Evolutionary conservation across 371 early-diverging fungal species (phyloP).

Genomic region (Capillidium heterosporum): DNA sequence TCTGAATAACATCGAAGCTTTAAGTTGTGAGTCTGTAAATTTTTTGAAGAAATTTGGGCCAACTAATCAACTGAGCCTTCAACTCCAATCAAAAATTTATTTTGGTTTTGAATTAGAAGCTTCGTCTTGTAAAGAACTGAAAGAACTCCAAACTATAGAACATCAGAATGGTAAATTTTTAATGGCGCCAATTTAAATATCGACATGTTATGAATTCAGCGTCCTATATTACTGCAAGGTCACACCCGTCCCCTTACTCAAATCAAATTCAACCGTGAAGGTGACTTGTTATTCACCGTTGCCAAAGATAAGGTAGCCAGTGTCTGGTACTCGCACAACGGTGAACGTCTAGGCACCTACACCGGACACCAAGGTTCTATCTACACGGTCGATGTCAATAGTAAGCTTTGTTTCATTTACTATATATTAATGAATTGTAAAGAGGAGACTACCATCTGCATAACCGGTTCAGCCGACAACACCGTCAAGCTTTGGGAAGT

Average conservation of each 20-base stretch:
- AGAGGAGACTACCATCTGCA: slow-evolving; percentile 6
- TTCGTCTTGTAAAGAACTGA: neutral
- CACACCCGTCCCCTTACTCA: slow-evolving; percentile 96
- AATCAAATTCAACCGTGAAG: slow-evolving; percentile 97
- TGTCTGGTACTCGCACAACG: slow-evolving; percentile 94
- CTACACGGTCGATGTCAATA: slow-evolving; percentile 84
- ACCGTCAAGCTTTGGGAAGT: slow-evolving; percentile 91
- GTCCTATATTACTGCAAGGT: slow-evolving; percentile 90
- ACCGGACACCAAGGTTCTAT: slow-evolving; percentile 90
- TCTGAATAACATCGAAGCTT: neutral
- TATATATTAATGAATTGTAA: neutral
- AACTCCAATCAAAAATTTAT: neutral
- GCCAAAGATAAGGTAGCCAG: slow-evolving; percentile 88
- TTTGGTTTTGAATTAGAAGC: neutral
- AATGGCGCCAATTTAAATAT: neutral
- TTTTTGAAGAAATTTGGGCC: too few species aligned
- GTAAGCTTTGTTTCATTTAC: slow-evolving; percentile 15
- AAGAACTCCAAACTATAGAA: neutral
- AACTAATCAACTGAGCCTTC: too few species aligned
- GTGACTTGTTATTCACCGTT: slow-evolving; percentile 95
- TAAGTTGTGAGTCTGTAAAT: neutral
- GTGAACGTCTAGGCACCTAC: slow-evolving; percentile 93
- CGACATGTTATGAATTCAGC: slow-evolving; percentile 18
- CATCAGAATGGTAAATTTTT: neutral
- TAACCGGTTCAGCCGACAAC: slow-evolving; percentile 93